These are phyloP conservation scores for Pachysandra terminalis DNA, from an alignment of 164 flowering plant genomes.

Conservation along the genomic window DNA sequence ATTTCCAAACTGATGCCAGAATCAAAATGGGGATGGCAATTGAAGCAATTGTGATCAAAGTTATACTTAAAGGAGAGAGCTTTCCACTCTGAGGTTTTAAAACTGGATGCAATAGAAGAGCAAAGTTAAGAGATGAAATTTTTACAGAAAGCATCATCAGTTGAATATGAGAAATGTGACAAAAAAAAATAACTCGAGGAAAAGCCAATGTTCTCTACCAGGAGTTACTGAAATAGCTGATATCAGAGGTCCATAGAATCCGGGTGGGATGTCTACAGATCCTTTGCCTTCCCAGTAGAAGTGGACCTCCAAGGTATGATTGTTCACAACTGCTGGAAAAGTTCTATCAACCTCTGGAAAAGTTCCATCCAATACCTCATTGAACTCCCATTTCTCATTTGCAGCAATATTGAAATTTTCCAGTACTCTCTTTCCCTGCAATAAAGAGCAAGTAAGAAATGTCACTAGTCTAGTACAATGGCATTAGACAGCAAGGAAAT, in stretches of 20 bases:
- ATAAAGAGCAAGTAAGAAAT: not conserved
- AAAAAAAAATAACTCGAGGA: not conserved
- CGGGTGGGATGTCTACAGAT: not conserved
- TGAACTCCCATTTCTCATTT: not conserved
- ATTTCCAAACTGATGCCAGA: not conserved
- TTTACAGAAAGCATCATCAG: not conserved
- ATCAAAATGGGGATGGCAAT: not conserved
- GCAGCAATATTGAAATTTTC: slow-evolving; percentile 11
- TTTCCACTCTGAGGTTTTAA: not conserved
- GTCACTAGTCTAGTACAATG: not conserved
- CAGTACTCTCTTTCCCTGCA: slow-evolving; percentile 4
- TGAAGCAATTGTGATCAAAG: not conserved
- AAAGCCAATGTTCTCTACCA: not conserved
- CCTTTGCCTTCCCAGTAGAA: slow-evolving; percentile 4
- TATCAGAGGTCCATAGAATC: slow-evolving; percentile 5
- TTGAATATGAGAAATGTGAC: not conserved
- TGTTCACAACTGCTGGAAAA: not conserved
- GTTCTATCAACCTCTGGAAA: not conserved
- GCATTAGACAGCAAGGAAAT: not conserved
- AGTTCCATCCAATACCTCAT: too few relatives aligned
- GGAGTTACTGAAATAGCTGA: slow-evolving; percentile 9
- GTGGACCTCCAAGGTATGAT: slow-evolving; percentile 3
- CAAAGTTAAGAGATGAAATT: not conserved
- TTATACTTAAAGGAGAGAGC: not conserved
- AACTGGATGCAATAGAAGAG: not conserved